Evolutionary conservation across 2,329 filamentous ascomycete species (phyloP).

Genomic region (Aureobasidium mangrovei): DNA sequence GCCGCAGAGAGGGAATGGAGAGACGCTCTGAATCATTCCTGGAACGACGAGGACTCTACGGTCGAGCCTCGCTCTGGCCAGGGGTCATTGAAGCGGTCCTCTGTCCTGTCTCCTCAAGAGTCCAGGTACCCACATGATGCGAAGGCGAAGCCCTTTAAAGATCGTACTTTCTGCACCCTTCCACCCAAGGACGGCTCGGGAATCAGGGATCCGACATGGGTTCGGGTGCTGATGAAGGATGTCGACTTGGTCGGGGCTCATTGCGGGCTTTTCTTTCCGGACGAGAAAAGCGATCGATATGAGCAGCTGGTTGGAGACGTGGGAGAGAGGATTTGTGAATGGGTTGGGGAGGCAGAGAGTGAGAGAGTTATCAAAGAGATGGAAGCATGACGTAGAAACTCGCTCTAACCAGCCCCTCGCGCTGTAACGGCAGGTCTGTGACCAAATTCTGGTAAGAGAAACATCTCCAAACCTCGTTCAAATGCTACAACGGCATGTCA

Average conservation of each 20-base stretch:
- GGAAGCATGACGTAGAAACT: neutral
- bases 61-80: conserved; percentile 3
- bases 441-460: neutral
- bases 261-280: conserved; percentile 64
- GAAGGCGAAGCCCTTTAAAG: conserved; percentile 36
- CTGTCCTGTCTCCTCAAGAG: neutral
- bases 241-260: conserved; percentile 82
- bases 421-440: no score
- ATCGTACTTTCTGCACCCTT: conserved; percentile 71
- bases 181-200: conserved; percentile 51
- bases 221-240: conserved; percentile 69
- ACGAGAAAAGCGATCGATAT: conserved; percentile 48
- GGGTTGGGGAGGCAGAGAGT: conserved; percentile 24
- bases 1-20: conserved; percentile 13
- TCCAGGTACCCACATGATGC: neutral
- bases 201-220: conserved; percentile 61
- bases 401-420: no score
- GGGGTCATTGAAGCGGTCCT: conserved; percentile 2
- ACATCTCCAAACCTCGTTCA: neutral
- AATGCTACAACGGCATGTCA: no score
- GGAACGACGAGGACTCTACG: conserved; percentile 10
- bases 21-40: neutral
- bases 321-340: conserved; percentile 27
- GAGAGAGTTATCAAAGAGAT: conserved; percentile 15
- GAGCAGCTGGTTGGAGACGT: conserved; percentile 30